These are phyloP conservation scores for Apocynum venetum DNA, from an alignment of 257 asterid species.

Conservation along the genomic window DNA sequence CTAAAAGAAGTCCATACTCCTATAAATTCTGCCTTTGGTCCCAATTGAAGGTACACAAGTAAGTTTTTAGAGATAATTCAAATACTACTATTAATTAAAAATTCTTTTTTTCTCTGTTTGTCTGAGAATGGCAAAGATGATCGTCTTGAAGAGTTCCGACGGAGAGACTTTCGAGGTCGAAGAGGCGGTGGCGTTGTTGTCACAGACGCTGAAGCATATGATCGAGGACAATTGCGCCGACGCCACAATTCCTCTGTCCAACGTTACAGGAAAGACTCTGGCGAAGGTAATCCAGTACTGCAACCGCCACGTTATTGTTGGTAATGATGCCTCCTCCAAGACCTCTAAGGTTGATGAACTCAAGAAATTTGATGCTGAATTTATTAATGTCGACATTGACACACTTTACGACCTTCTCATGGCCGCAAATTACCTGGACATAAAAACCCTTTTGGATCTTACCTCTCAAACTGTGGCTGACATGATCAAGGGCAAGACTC, in stretches of 20 bases:
- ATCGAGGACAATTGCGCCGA: conserved; percentile 47
- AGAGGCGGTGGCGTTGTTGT: conserved; percentile 42
- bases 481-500: conserved; percentile 60
- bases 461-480: conserved; percentile 60
- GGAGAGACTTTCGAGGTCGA: conserved; percentile 53
- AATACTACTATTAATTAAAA: no score
- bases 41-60: no score
- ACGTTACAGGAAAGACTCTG: conserved; percentile 48
- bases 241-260: conserved; percentile 38
- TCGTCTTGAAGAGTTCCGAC: conserved; percentile 46
- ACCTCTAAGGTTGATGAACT: conserved; percentile 33
- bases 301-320: conserved; percentile 31
- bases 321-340: conserved; percentile 9
- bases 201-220: conserved; percentile 46
- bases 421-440: conserved; percentile 76
- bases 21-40: no score
- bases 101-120: no score
- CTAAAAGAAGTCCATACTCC: no score
- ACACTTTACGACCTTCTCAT: conserved; percentile 50
- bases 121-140: conserved; percentile 17
- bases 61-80: no score
- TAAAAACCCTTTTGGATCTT: conserved; percentile 57
- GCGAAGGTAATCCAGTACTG: conserved; percentile 57
- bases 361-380: conserved; percentile 38
- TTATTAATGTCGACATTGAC: conserved; percentile 50